phyloP scores from a whole-genome alignment of 768 basidiomycete genomes.

The Boletus rex-veris region DNA sequence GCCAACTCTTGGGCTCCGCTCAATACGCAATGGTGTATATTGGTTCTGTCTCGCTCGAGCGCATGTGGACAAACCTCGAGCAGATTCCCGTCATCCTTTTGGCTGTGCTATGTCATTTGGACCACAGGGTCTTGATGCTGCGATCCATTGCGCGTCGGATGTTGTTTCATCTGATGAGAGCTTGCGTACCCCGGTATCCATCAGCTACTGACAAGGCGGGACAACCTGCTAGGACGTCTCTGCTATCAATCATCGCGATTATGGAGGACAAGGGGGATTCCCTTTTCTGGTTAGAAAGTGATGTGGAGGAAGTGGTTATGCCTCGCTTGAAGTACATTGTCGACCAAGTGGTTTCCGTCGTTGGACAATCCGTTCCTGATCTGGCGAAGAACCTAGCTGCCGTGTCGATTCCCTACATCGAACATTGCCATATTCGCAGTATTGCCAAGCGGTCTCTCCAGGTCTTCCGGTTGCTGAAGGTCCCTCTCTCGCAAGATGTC shows the following conservation, averaged over 20 bases:
- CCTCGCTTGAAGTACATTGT: constrained; percentile 70
- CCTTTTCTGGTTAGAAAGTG: constrained; percentile 73
- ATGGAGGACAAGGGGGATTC: constrained; percentile 58
- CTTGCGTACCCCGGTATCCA: constrained; percentile 78
- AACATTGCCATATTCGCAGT: constrained; percentile 79
- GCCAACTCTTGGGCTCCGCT: constrained; percentile 70
- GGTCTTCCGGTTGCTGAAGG: constrained; percentile 78
- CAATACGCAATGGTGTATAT: constrained; percentile 89
- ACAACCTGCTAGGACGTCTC: constrained; percentile 42
- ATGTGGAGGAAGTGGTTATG: constrained; percentile 50
- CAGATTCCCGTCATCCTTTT: constrained; percentile 76
- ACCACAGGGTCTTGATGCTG: constrained; percentile 68
- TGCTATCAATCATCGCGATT: constrained; percentile 49
- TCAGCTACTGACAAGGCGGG: constrained; percentile 59
- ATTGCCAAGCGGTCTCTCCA: constrained; percentile 88
- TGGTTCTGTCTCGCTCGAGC: constrained; percentile 69
- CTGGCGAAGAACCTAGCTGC: constrained; percentile 77
- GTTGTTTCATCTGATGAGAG: constrained; percentile 79
- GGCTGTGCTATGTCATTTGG: constrained; percentile 76
- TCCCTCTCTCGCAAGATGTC: constrained; percentile 64
- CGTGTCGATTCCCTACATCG: constrained; percentile 79
- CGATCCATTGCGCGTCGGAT: constrained; percentile 70
- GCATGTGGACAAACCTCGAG: constrained; percentile 68
- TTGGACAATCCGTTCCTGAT: constrained; percentile 67
- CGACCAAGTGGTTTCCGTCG: constrained; percentile 58